Percentiles rank a stretch among this genome's conserved stretches.
Conservation (phyloP, 176 grass and related monocot species). For the Aegilops speltoides region DNA sequence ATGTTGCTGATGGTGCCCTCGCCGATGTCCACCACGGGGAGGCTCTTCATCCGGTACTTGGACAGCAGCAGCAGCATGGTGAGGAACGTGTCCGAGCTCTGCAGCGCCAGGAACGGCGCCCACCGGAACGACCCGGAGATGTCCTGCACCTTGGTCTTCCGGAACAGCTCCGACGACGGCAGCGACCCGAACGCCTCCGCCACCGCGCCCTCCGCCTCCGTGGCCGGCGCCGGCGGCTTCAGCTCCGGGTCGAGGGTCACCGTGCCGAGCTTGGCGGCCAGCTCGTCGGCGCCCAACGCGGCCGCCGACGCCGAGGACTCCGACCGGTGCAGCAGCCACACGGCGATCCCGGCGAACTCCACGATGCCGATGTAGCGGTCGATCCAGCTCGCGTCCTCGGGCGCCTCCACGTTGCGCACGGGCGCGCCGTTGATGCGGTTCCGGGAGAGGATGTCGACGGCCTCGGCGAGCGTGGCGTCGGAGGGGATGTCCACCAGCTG, state of each 20-base stretch:
- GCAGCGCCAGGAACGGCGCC: conserved; percentile 93
- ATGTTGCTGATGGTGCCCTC: conserved; percentile 91
- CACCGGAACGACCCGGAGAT: conserved; percentile 95
- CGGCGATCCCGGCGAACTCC: conserved; percentile 90
- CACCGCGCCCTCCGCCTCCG: conserved; percentile 15
- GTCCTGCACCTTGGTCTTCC: conserved; percentile 91
- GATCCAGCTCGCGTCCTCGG: conserved; percentile 95
- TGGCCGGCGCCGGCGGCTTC: neutral
- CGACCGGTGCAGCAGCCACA: conserved; percentile 85
- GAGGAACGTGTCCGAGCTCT: conserved; percentile 93
- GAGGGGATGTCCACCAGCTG: conserved; percentile 82
- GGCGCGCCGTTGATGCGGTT: conserved; percentile 83
- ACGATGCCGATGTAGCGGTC: conserved; percentile 94
- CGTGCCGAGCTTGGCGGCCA: conserved; percentile 66
- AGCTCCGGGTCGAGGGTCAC: conserved; percentile 39
- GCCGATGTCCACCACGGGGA: conserved; percentile 88
- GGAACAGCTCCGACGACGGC: conserved; percentile 92
- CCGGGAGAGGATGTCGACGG: conserved; percentile 77
- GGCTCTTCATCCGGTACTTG: conserved; percentile 97
- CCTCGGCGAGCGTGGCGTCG: conserved; percentile 79
- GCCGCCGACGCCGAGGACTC: conserved; percentile 27
- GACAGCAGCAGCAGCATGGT: conserved; percentile 93
- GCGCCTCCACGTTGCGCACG: conserved; percentile 78
- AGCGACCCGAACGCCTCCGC: conserved; percentile 71
- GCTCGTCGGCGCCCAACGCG: conserved; percentile 40